Base-by-base conservation (phyloP, 2,329 filamentous ascomycete species). In the Onygenales sp. region DNA sequence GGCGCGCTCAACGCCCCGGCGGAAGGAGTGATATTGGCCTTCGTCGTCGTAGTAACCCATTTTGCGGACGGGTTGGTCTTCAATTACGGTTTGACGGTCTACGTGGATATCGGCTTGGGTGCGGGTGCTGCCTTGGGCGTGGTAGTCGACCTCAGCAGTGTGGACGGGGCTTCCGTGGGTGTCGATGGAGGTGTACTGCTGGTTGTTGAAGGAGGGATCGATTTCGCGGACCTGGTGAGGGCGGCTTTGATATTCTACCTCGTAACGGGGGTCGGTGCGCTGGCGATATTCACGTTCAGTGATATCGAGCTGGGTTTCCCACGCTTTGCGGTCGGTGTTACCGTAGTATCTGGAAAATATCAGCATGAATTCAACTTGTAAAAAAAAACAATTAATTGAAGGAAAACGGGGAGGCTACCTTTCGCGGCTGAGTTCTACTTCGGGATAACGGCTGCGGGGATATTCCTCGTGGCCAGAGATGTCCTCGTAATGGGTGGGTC, bases 1-100 rank as follows among this genome's bases (percentile, higher is more conserved):
- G 65, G 80, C 83, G 65, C 79, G 77, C 73, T 83, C 78, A 62
- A 86, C 76, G 69, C 83, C 83, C 71, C 84, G 82, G 73, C 84
- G 83, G 78, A 87, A 82, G 63, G 80, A 84, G 75, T 87, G 84
- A 75, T 87, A 86, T 63, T 86, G 79, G 68, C 84, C 84, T 71
- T 87, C 83, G 76, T 86, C 81, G 81, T 87, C 84, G 83, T 87
- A 86, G 77, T 86, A 87, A 78, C 84, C 84, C 84, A 87, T 87
- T 67, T 84, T 83, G 78, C 72, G 73, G 67, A 72, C 71, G 62
- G 71, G 68, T 62, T 73, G 69, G 61, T 71, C 65, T 66, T 81
- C 77, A 66, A 77, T 72, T 65, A 78, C 79, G 62, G 75, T 72
- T 55, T 70, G 65, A 58, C 68, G 65, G 58, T 76, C 68, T 71